Base-by-base conservation (phyloP, 345 rosid species). In the Erysimum cheiranthoides region DNA sequence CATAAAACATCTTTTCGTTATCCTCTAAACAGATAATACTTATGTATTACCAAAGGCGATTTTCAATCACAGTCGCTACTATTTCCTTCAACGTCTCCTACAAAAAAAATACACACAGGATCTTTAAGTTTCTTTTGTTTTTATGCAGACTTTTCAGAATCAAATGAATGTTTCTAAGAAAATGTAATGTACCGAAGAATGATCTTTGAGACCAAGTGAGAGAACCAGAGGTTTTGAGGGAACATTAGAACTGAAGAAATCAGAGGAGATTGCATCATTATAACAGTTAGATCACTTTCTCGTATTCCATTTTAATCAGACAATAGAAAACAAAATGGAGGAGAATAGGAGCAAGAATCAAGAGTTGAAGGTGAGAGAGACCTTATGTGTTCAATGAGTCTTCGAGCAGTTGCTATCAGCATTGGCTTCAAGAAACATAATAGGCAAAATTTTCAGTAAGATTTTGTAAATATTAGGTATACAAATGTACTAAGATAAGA, bases 181-280 rank as follows among this genome's bases (percentile, higher is more conserved):
- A 16, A 12, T 3, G 64, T 40, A 0, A 51, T n/a, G 46, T 90
- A 91, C 98, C 94, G 11, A 11, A 25, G 96, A 87, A 81, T 92
- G 97, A 78, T 92, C 93, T 81, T 84, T 92, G 39, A 94, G 97
- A 67, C 98, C 97, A 16, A 94, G 96, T 39, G 97, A 84, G 16
- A 94, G 86, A 71, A 94, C 83, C 81, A 94, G 78, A 10, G 95
- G 84, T 88, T 50, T 83, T 27, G 96, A 83, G 51, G 87, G 82
- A 39, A 84, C 92, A 36, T 79, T 75, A 60, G 77, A 73, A 90
- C 97, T 77, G 72, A 14, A 57, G 27, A 70, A 38, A 64, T 57
- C 56, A 57, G 58, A 13, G 64, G 66, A 77, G 43, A 45, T 27
- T 46, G 59, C 34, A 54, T 43, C 51, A 34, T 35, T 34, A 17